A percentile compares a stretch with the other conserved stretches of the same genome.
phyloP scores from a whole-genome alignment of 495 filamentous ascomycete species.

The Aspergillus funiculosus region DNA sequence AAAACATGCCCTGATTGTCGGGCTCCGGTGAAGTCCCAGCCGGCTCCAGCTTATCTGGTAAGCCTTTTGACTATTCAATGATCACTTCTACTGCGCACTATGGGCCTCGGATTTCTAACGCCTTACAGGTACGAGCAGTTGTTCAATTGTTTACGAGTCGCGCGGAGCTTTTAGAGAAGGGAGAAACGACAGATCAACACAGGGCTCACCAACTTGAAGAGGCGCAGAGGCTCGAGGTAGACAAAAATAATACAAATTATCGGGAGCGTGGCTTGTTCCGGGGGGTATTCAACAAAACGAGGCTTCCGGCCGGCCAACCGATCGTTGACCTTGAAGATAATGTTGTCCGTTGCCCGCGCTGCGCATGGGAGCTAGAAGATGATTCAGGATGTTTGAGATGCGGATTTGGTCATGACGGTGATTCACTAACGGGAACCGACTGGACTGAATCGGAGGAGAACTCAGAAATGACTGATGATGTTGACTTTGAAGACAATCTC shows the following conservation, averaged over 20 bases:
- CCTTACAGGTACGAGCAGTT: slow-evolving; percentile 57
- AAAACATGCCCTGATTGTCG: slow-evolving; percentile 73
- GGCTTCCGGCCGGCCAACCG: slow-evolving; percentile 22
- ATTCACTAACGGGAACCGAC: slow-evolving; percentile 27
- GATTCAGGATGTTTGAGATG: slow-evolving; percentile 51
- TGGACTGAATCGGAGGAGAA: slow-evolving; percentile 28
- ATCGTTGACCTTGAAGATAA: slow-evolving; percentile 57
- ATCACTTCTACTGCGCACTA: not conserved
- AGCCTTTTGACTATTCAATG: slow-evolving; percentile 13
- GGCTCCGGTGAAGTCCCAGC: slow-evolving; percentile 50
- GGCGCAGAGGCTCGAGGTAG: slow-evolving; percentile 53
- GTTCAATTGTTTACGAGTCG: slow-evolving; percentile 60
- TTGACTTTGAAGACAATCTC: slow-evolving; percentile 26
- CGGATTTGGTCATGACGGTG: slow-evolving; percentile 42
- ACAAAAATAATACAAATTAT: slow-evolving; percentile 45
- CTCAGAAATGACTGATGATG: slow-evolving; percentile 29
- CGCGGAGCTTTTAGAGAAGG: slow-evolving; percentile 57
- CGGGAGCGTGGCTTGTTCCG: slow-evolving; percentile 57
- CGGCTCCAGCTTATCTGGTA: slow-evolving; percentile 67
- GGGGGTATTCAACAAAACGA: slow-evolving; percentile 50
- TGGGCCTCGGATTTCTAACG: slow-evolving; percentile 16
- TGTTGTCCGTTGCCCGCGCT: slow-evolving; percentile 58
- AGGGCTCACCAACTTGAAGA: slow-evolving; percentile 54
- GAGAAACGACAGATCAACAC: slow-evolving; percentile 59
- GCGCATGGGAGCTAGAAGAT: slow-evolving; percentile 59